Evolutionary conservation across 345 rosid genomes (phyloP).

Genomic region (Populus euphratica): DNA sequence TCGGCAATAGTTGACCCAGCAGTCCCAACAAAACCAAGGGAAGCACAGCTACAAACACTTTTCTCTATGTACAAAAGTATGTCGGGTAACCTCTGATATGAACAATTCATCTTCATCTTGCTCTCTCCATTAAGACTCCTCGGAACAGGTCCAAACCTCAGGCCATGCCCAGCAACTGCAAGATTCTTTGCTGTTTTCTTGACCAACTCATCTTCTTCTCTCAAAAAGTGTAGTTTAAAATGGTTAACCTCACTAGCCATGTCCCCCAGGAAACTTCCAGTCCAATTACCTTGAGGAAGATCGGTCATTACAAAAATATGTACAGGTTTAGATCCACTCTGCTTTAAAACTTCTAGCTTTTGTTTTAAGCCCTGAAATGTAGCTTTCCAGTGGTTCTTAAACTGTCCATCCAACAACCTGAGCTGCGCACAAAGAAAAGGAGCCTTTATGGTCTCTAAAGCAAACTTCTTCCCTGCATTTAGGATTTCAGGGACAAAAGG

Average conservation of each 20-base stretch:
- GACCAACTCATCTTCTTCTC: constrained; percentile 54
- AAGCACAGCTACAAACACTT: constrained; percentile 86
- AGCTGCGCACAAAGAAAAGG: constrained; percentile 90
- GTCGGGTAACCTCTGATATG: constrained; percentile 40
- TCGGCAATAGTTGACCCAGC: constrained; percentile 90
- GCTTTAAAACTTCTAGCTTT: constrained; percentile 55
- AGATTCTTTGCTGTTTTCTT: constrained; percentile 44
- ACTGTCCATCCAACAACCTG: constrained; percentile 89
- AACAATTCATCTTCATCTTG: constrained; percentile 40
- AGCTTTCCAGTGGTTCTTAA: constrained; percentile 78
- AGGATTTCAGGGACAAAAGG: constrained; percentile 75
- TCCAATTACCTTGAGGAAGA: constrained; percentile 84
- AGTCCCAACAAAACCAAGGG: constrained; percentile 91
- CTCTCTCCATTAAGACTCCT: constrained; percentile 25
- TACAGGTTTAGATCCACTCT: constrained; percentile 33
- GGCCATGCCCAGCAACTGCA: constrained; percentile 44
- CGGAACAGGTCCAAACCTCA: constrained; percentile 40
- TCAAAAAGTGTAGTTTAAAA: constrained; percentile 54
- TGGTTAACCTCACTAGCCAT: constrained; percentile 48
- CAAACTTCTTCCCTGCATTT: constrained; percentile 56
- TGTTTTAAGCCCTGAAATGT: constrained; percentile 61
- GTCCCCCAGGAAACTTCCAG: constrained; percentile 68
- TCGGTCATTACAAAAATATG: constrained; percentile 87
- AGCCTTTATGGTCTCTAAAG: constrained; percentile 46
- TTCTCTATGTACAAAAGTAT: constrained; percentile 74